Evolutionary conservation across 495 filamentous ascomycete species (phyloP).

Genomic region (Achaetomiella virescens): DNA sequence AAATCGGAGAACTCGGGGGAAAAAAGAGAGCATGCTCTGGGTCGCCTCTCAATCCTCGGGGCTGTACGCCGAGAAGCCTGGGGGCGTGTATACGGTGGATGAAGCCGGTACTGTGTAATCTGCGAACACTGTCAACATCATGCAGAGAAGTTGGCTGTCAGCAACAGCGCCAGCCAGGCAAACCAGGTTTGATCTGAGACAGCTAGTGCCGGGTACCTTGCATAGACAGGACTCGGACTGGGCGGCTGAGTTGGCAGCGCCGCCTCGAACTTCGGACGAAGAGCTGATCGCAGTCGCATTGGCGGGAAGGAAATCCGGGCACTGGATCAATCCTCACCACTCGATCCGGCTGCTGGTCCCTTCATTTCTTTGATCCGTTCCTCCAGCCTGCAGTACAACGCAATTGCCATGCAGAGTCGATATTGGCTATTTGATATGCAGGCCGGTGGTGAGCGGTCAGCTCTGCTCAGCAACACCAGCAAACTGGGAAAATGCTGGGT

Average conservation of each 20-base stretch:
- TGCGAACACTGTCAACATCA: neutral
- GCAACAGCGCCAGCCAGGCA: neutral
- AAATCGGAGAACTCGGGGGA: no score
- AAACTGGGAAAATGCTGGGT: conserved; percentile 37
- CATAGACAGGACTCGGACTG: conserved; percentile 9
- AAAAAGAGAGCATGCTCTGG: no score
- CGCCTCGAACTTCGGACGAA: conserved; percentile 10
- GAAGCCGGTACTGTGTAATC: neutral
- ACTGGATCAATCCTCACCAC: conserved; percentile 15
- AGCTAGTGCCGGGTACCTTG: conserved; percentile 30
- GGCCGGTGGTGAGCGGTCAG: conserved; percentile 13
- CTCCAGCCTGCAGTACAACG: conserved; percentile 25
- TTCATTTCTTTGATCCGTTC: conserved; percentile 23
- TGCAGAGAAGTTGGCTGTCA: conserved; percentile 3
- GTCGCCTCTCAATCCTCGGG: no score
- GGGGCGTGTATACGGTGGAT: neutral
- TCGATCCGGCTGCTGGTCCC: conserved; percentile 5
- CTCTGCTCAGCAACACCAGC: conserved; percentile 27
- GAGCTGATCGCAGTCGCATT: conserved; percentile 15
- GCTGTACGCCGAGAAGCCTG: no score
- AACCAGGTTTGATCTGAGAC: conserved; percentile 17
- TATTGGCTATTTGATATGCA: conserved; percentile 27
- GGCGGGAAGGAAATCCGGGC: conserved; percentile 11
- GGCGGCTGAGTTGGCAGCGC: neutral
- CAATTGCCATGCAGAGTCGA: conserved; percentile 16